Evolutionary conservation across 2,329 filamentous ascomycete species (phyloP), one percentile per base, ranked within the genome.

Genomic region (Coniochaeta sp.): DNA sequence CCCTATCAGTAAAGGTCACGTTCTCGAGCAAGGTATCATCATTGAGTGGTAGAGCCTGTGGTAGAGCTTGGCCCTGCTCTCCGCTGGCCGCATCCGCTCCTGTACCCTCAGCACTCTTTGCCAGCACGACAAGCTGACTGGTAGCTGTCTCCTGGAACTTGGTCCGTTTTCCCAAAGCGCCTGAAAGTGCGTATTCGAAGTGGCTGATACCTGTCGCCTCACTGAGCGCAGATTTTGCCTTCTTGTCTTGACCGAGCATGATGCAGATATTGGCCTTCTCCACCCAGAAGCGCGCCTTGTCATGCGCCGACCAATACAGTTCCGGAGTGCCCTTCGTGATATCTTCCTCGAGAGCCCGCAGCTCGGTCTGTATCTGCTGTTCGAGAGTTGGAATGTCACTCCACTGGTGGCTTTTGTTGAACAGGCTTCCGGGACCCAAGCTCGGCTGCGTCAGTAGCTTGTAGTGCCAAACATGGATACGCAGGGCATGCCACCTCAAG

Each of bases 1-100:
- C 64, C 5, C 76, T 72, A 51, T 83, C 79, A 0, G 82, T 79
- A 62, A 96, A 99, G 1, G 86, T 78, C 33, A 99, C 92, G 3
- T 83, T 81, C 65, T 99, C 94, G 2, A 97, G 76, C 0, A 99
- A 76, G 0, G 94, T 97, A 64, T 99, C 94, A 60, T 99, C 89
- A 63, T 97, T 95, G 3, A 97, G 72, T 31, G 87, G 79, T 13
- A 97, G 67, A 3, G 86, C 85, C 59, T 86, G 79, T 0, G 91
- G 90, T 22, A 70, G 71, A 1, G 61, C 60, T 2, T 56, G 52
- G 3, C n/a, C 12, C 9, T 31, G n/a, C n/a, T 28, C 38, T n/a
- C 10, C 46, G 9, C 20, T 32, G 7, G 55, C 58, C 4, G 61
- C 51, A 2, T 57, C 60, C 24, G 60, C 58, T 1, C 2, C 12